phyloP scores from a whole-genome alignment of 1,139 yeast genomes.

The Yamadazyma membranifaciens region DNA sequence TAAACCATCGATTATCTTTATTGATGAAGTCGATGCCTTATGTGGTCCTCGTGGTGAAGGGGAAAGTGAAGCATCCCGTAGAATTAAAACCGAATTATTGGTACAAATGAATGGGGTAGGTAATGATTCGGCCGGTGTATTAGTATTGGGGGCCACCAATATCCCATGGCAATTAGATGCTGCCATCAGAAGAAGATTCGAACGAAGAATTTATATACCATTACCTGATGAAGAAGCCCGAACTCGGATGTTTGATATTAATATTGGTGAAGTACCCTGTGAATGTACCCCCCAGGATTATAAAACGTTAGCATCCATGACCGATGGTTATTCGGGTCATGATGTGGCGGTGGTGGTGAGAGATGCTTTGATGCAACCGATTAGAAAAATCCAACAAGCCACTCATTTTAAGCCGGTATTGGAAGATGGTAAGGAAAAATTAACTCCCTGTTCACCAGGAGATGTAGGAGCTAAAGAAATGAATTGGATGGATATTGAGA shows the following conservation, averaged over 20 bases:
- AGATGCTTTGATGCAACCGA: constrained; percentile 98
- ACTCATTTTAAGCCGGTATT: constrained; percentile 80
- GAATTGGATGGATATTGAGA: constrained; percentile 90
- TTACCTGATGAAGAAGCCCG: constrained; percentile 92
- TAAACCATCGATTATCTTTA: constrained; percentile 91
- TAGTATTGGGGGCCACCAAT: constrained; percentile 96
- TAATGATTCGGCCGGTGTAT: constrained; percentile 86
- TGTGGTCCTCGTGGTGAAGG: constrained; percentile 99
- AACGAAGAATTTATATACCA: constrained; percentile 90
- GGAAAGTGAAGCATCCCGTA: constrained; percentile 92
- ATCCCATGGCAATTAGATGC: constrained; percentile 99
- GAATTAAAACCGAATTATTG: constrained; percentile 92
- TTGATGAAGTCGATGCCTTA: constrained; percentile 96
- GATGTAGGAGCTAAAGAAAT: constrained; percentile 81
- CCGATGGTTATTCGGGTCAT: constrained; percentile 97
- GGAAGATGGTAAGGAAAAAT: constrained; percentile 42
- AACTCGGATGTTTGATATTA: constrained; percentile 88
- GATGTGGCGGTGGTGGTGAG: constrained; percentile 96
- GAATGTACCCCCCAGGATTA: constrained; percentile 71
- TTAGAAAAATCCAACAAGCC: constrained; percentile 91
- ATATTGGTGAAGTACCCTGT: constrained; percentile 90
- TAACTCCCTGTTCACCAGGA: constrained; percentile 97
- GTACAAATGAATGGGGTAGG: constrained; percentile 99
- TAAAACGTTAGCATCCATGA: constrained; percentile 81
- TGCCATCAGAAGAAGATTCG: constrained; percentile 96